Evolutionary conservation across 2,329 filamentous ascomycete genomes (phyloP), one percentile per base, ranked within the genome.

Genomic region (Dactylellina parvicollis): DNA sequence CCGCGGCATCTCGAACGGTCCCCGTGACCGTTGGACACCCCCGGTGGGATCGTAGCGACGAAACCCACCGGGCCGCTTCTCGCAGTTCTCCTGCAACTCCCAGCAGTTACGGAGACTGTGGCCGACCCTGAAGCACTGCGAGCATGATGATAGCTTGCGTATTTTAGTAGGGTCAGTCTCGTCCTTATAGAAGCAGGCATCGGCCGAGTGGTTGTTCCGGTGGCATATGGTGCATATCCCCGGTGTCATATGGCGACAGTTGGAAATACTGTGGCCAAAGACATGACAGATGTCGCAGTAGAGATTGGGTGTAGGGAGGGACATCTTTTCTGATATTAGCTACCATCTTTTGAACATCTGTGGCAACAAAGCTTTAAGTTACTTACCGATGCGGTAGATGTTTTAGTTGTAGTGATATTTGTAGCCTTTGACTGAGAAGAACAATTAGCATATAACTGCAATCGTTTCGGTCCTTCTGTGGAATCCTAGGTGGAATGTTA

Each of bases 121-220:
- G 2, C 67, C 50, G 18, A 65, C 18, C 26, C 28, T 59, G 8
- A 42, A 28, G 14, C 66, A 71, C 30, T 9, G 18, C 9, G 57
- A n/a, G 32, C 66, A 71, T 4, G 22, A 24, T 7, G 66, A 36
- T 8, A 57, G 40, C 50, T 64, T 71, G 5, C 12, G 38, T 22
- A 64, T 64, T 24, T 47, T 50, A 2, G 40, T 42, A 9, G 66
- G 57, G 32, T 71, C 57, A 5, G 49, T 34, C 32, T 59, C 57
- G 34, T 54, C 24, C 30, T 52, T 71, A 57, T 57, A 71, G 57
- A 32, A 71, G 16, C 66, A 71, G 5, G 40, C 30, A 4, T 26
- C n/a, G 2, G 40, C 28, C 7, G n/a, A 44, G 66, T 64, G 66
- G 32, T 71, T 71, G 42, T 57, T 62, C 14, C 66, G 38, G 28